phyloP scores from a whole-genome alignment of 2,329 filamentous ascomycete species.

The Colletotrichum nymphaeae region DNA sequence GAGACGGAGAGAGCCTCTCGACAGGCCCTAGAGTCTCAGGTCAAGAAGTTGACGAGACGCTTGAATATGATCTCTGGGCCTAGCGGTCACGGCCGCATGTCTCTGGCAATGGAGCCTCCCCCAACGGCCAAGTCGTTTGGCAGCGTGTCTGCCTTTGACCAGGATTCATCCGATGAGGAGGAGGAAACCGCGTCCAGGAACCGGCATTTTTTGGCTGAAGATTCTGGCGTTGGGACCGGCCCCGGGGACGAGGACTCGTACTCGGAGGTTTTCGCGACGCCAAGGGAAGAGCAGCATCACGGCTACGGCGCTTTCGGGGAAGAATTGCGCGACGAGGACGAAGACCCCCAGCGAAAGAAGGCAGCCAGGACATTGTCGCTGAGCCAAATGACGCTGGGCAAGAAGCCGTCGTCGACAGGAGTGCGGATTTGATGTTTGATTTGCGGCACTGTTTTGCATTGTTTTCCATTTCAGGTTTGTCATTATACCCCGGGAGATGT shows the following conservation, averaged over 20 bases:
- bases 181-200: constrained; percentile 37
- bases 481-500: constrained; percentile 35
- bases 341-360: constrained; percentile 56
- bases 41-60: constrained; percentile 63
- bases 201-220: constrained; percentile 40
- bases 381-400: constrained; percentile 66
- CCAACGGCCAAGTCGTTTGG: constrained; percentile 50
- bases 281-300: constrained; percentile 55
- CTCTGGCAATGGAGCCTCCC: constrained; percentile 43
- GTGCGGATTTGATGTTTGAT: constrained; percentile 12
- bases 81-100: constrained; percentile 23
- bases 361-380: constrained; percentile 74
- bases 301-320: constrained; percentile 53
- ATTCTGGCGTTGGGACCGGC: constrained; percentile 48
- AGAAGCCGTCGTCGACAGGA: constrained; percentile 38
- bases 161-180: constrained; percentile 54
- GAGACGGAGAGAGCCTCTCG: constrained; percentile 68
- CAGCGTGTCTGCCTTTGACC: constrained; percentile 54
- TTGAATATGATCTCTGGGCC: constrained; percentile 56
- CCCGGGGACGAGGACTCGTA: constrained; percentile 54
- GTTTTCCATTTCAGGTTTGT: constrained; percentile 33
- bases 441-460: constrained; percentile 30
- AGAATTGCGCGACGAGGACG: constrained; percentile 52
- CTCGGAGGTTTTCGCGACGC: constrained; percentile 64
- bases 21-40: constrained; percentile 65